Evolutionary conservation across 495 filamentous ascomycete genomes (phyloP), one percentile per base, ranked within the genome.

Genomic region (Lepraria neglecta): DNA sequence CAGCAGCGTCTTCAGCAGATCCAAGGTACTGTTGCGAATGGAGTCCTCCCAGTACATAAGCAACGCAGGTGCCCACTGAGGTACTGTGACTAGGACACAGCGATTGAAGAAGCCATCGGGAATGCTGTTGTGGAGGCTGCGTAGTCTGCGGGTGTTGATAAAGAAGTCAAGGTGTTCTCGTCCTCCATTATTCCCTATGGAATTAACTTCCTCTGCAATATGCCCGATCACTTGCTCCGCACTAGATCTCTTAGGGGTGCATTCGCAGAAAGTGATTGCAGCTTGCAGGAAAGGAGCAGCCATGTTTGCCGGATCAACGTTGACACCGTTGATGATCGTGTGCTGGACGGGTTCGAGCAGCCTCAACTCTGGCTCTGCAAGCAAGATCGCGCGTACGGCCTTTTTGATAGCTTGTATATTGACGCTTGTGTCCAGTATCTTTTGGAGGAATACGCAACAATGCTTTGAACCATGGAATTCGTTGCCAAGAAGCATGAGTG

Each of bases 51-150:
- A 78, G 64, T 86, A 87, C 48, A 81, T 80, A 21, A 91, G 76
- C 30, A 94, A 68, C 3, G 83, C 78, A 9, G 89, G 89, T 2
- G 77, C 84, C 86, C 87, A 91, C 40, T 78, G 71, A 0, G 80
- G 77, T 12, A 90, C 70, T 19, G 73, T 76, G 9, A 82, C 75
- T n/a, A 85, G 72, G 12, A 82, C 76, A 40, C 74, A 67, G 28
- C 66, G 68, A 52, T 67, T 65, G 51, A 83, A 79, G 64, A 74
- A 73, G 6, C 64, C 53, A 15, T 67, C 57, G 35, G 70, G 67
- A 42, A 74, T 65, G 6, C 66, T 62, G 4, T 76, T 52, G 12
- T 77, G 70, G n/a, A 74, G 72, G 46, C 80, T 81, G 28, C 69
- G 67, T 33, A 72, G 47, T 9, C 68, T 50, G 51, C 77, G 70